A percentile compares a stretch with the other conserved stretches of the same genome.
Evolutionary conservation across 768 basidiomycete genomes (phyloP).

Genomic region (Leucosporidium creatinivorum): DNA sequence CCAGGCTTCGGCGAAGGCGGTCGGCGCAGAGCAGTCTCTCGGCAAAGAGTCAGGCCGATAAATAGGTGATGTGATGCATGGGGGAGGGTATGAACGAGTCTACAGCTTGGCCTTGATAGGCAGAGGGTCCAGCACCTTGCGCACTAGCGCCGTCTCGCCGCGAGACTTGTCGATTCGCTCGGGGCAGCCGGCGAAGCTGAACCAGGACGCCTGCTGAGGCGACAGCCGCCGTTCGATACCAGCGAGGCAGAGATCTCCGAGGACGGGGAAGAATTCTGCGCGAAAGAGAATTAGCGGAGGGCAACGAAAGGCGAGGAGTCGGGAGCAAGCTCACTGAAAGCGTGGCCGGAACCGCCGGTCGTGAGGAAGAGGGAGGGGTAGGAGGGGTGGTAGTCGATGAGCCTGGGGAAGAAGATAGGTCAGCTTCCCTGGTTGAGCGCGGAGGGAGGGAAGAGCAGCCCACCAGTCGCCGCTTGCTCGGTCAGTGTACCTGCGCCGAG

Average conservation of each 20-base stretch:
- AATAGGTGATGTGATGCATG: too few relatives aligned
- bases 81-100: background rate
- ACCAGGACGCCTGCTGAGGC: background rate
- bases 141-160: background rate
- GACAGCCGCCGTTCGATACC: background rate
- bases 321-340: slow-evolving; percentile 55
- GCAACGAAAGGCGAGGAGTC: too few relatives aligned
- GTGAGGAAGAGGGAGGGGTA: slow-evolving; percentile 63
- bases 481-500: too few relatives aligned
- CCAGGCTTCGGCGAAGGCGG: too few relatives aligned
- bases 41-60: too few relatives aligned
- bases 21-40: too few relatives aligned
- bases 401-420: slow-evolving; percentile 51
- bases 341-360: slow-evolving; percentile 82
- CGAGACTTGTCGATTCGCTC: background rate
- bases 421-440: too few relatives aligned
- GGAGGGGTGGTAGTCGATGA: slow-evolving; percentile 65
- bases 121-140: background rate
- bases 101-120: background rate
- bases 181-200: background rate
- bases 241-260: slow-evolving; percentile 65
- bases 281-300: too few relatives aligned
- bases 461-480: too few relatives aligned
- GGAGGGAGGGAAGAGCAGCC: too few relatives aligned
- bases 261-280: slow-evolving; percentile 71